These are phyloP conservation scores for Pseudoneurospora amorphoporcata DNA, from an alignment of 495 filamentous ascomycete genomes.

Conservation along the genomic window DNA sequence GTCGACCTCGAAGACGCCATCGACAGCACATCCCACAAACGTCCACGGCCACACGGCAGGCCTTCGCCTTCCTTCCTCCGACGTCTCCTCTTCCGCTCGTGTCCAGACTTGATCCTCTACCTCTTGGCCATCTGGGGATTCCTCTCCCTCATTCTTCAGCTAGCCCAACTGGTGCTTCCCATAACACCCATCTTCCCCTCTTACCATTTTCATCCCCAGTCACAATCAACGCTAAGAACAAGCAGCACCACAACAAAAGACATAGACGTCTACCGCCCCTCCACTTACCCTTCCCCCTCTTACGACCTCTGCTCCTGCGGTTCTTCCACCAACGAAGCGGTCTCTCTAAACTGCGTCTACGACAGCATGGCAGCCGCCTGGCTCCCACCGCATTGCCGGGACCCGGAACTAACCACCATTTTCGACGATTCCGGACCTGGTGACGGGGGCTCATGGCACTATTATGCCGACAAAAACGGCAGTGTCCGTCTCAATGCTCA, in stretches of 20 bases:
- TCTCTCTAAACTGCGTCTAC: slow-evolving; percentile 2
- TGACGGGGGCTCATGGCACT: background rate
- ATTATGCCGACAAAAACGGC: slow-evolving; percentile 2
- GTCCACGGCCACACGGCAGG: background rate
- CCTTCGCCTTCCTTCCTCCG: background rate
- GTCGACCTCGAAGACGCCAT: background rate
- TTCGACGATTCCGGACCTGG: slow-evolving; percentile 1
- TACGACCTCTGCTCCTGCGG: slow-evolving; percentile 6
- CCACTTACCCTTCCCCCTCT: background rate
- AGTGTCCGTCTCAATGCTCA: background rate
- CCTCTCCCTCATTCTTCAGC: slow-evolving; percentile 1
- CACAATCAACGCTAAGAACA: too few species aligned
- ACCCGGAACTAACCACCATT: slow-evolving; percentile 1
- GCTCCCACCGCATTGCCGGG: slow-evolving; percentile 7
- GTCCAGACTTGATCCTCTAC: background rate
- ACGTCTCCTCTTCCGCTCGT: background rate
- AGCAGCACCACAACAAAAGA: background rate
- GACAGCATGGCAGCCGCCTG: slow-evolving; percentile 9
- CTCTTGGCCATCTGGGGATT: slow-evolving; percentile 5
- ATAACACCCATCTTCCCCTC: background rate
- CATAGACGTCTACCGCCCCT: slow-evolving; percentile 8
- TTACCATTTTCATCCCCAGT: background rate
- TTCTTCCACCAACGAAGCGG: background rate
- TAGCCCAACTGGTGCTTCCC: background rate
- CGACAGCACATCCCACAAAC: background rate